A percentile compares a stretch with the other conserved stretches of the same genome.
These are phyloP conservation scores for Xylaria intraflava DNA, from an alignment of 495 filamentous ascomycete species.

Conservation along the genomic window DNA sequence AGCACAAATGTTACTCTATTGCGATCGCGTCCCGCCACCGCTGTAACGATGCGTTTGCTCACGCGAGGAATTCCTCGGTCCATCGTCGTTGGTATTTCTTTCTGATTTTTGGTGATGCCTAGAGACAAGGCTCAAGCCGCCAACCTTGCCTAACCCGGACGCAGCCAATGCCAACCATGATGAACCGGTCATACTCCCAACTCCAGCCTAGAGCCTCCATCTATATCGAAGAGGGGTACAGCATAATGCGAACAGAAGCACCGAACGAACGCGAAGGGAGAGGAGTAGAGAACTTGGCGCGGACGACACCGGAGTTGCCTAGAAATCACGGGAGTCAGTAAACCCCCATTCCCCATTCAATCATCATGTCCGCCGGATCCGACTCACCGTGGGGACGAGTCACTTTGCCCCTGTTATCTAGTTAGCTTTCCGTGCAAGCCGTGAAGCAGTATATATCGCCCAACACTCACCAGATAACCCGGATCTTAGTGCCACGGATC, in stretches of 20 bases:
- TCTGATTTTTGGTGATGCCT: slow-evolving; percentile 30
- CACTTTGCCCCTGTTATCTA: slow-evolving; percentile 63
- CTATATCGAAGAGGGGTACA: slow-evolving; percentile 83
- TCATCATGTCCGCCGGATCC: neutral
- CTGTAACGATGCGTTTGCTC: slow-evolving; percentile 11
- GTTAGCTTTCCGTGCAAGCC: slow-evolving; percentile 1
- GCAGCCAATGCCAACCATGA: slow-evolving; percentile 43
- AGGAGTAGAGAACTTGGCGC: slow-evolving; percentile 91
- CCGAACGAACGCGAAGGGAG: slow-evolving; percentile 94
- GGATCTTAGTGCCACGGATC: slow-evolving; percentile 91
- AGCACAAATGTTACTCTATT: slow-evolving; percentile 8
- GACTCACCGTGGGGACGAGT: slow-evolving; percentile 83
- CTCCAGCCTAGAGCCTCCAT: slow-evolving; percentile 39
- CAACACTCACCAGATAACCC: slow-evolving; percentile 72
- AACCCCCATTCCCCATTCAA: neutral
- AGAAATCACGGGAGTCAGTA: slow-evolving; percentile 14
- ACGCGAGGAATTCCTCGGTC: slow-evolving; percentile 21
- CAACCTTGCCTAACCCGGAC: slow-evolving; percentile 47
- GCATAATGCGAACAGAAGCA: slow-evolving; percentile 94
- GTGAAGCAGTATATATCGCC: neutral
- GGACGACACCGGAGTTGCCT: slow-evolving; percentile 95
- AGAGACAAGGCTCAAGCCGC: slow-evolving; percentile 36
- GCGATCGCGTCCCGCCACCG: slow-evolving; percentile 10
- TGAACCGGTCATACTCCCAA: slow-evolving; percentile 49
- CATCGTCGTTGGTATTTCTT: slow-evolving; percentile 20